Conservation (phyloP, 371 early-diverging fungal species). For the Blakeslea trispora region DNA sequence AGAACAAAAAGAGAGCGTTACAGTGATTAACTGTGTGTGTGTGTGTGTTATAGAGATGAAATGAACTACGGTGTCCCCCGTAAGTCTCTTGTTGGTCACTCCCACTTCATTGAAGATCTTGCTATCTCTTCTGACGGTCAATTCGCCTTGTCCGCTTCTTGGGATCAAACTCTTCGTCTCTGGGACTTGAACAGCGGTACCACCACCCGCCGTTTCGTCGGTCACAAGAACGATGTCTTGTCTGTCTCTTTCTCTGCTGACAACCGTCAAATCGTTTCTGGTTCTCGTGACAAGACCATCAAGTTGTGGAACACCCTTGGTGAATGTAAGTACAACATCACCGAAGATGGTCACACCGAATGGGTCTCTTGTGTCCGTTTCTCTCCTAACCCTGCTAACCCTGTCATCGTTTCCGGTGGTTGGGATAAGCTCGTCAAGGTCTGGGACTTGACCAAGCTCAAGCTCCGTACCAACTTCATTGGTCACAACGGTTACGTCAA, state of each 20-base stretch:
- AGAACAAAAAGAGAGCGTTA: not conserved
- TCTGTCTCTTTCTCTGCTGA: slow-evolving; percentile 97
- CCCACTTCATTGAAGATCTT: slow-evolving; percentile 95
- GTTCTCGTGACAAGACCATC: slow-evolving; percentile 95
- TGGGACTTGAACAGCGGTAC: slow-evolving; percentile 92
- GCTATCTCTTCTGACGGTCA: slow-evolving; percentile 95
- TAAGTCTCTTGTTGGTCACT: slow-evolving; percentile 89
- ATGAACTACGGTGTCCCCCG: slow-evolving; percentile 85
- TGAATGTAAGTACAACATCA: slow-evolving; percentile 96
- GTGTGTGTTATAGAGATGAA: slow-evolving; percentile 61
- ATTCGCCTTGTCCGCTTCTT: slow-evolving; percentile 93
- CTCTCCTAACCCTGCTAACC: slow-evolving; percentile 96
- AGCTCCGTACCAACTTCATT: slow-evolving; percentile 96
- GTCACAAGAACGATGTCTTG: slow-evolving; percentile 94
- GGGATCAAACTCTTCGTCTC: slow-evolving; percentile 96
- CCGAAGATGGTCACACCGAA: slow-evolving; percentile 90
- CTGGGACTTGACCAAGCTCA: slow-evolving; percentile 96
- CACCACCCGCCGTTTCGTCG: slow-evolving; percentile 91
- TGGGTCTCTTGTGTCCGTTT: slow-evolving; percentile 97
- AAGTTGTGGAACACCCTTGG: slow-evolving; percentile 99
- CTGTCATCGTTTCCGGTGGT: slow-evolving; percentile 93
- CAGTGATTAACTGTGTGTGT: not conserved
- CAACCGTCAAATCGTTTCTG: slow-evolving; percentile 96
- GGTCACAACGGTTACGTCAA: slow-evolving; percentile 97
- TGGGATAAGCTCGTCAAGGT: slow-evolving; percentile 99